These are phyloP conservation scores for Nannizzia gypsea DNA, from an alignment of 2,329 filamentous ascomycete genomes.

Conservation along the genomic window DNA sequence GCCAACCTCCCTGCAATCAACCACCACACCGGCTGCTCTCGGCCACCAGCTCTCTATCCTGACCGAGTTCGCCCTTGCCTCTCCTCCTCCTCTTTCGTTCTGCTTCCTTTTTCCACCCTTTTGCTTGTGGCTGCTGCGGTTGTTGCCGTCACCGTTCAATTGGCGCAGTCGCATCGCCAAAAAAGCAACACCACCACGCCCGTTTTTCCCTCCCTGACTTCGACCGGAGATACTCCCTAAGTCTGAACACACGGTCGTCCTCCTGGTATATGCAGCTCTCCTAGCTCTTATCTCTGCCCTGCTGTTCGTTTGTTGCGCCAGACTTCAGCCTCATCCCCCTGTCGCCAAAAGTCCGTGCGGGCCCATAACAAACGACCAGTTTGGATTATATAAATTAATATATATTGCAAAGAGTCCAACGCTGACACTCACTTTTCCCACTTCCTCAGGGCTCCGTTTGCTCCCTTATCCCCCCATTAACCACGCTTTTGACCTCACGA, in stretches of 20 bases:
- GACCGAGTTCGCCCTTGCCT: conserved; percentile 24
- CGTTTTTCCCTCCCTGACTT: neutral
- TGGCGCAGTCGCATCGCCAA: neutral
- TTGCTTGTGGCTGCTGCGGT: conserved; percentile 1
- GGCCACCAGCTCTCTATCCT: neutral
- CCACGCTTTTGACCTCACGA: neutral
- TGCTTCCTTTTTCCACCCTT: conserved; percentile 17
- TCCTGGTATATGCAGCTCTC: neutral
- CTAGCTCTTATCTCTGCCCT: neutral
- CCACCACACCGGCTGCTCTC: neutral
- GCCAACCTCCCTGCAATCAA: neutral
- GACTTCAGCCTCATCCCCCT: neutral
- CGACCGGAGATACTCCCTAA: neutral
- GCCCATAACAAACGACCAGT: neutral
- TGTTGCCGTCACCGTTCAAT: neutral
- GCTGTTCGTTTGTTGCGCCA: neutral
- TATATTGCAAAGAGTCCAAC: neutral
- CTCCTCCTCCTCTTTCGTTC: conserved; percentile 52
- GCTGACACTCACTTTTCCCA: neutral
- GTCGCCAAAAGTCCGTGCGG: neutral
- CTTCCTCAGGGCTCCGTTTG: neutral
- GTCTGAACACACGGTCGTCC: neutral
- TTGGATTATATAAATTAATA: neutral
- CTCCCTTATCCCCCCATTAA: neutral
- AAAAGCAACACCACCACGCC: neutral